These are phyloP conservation scores for Alisma plantagoaquatica DNA, from an alignment of 106 monocot genomes.

Conservation along the genomic window DNA sequence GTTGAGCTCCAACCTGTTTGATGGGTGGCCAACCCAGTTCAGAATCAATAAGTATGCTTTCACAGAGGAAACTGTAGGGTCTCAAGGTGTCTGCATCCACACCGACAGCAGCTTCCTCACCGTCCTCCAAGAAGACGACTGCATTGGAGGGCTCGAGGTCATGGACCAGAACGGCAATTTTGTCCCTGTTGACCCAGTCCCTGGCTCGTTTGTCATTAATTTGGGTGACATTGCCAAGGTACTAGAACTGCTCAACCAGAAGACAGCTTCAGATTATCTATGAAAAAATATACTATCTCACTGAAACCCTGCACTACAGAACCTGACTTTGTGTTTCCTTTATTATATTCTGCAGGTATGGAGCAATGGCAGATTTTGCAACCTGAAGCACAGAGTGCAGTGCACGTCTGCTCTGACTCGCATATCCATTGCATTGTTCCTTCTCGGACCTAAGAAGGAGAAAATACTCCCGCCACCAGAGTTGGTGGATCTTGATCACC, in stretches of 20 bases:
- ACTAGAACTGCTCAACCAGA: too few relatives aligned
- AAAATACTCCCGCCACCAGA: conserved; percentile 18
- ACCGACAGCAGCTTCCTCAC: conserved; percentile 54
- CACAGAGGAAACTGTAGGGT: conserved; percentile 33
- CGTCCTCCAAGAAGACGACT: conserved; percentile 59
- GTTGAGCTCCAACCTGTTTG: conserved; percentile 17
- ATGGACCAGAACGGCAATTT: conserved; percentile 31
- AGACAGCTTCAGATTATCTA: too few relatives aligned
- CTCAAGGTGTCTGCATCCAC: conserved; percentile 42
- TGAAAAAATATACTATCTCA: too few relatives aligned
- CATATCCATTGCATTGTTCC: conserved; percentile 37
- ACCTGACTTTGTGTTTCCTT: too few relatives aligned
- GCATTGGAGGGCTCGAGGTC: conserved; percentile 51
- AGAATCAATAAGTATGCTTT: conserved; percentile 53
- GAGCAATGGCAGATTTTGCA: conserved; percentile 55
- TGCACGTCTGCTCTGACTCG: conserved; percentile 27
- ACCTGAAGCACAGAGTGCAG: conserved; percentile 48
- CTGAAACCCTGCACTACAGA: too few relatives aligned
- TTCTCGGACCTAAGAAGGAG: conserved; percentile 39
- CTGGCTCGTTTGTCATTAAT: conserved; percentile 49
- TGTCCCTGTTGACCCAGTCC: conserved; percentile 35
- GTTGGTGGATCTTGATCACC: conserved; percentile 30
- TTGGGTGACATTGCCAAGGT: conserved; percentile 57
- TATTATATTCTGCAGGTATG: conserved; percentile 10
- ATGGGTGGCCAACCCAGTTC: conserved; percentile 43